These are phyloP conservation scores for Penicillium sumatraense DNA, from an alignment of 2,329 filamentous ascomycete genomes.

Conservation along the genomic window DNA sequence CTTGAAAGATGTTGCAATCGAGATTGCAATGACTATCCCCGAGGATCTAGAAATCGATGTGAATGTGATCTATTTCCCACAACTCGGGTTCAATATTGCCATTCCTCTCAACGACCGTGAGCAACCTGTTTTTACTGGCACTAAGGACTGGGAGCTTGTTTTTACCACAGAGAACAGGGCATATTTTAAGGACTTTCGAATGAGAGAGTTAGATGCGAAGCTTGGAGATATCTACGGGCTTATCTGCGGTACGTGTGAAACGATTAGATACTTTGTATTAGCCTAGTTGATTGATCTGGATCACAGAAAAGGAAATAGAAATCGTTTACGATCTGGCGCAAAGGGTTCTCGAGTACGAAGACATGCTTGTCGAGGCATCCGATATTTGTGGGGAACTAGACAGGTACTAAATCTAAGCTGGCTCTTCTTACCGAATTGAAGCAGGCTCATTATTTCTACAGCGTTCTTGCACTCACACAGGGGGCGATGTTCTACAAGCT, in stretches of 20 bases:
- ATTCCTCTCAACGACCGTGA: constrained; percentile 68
- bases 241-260: constrained; percentile 70
- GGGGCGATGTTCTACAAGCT: constrained; percentile 78
- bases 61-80: constrained; percentile 88
- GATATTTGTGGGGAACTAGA: constrained; percentile 87
- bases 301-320: constrained; percentile 80
- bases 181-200: constrained; percentile 86
- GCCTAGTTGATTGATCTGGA: not conserved
- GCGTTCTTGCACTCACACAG: constrained; percentile 76
- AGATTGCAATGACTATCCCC: constrained; percentile 68
- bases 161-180: constrained; percentile 73
- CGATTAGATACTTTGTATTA: not conserved
- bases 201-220: constrained; percentile 77
- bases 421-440: not conserved
- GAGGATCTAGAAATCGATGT: constrained; percentile 57
- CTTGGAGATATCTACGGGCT: constrained; percentile 84
- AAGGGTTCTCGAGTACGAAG: constrained; percentile 70
- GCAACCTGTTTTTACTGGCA: constrained; percentile 66
- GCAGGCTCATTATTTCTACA: constrained; percentile 35
- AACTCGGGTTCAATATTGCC: constrained; percentile 85
- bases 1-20: constrained; percentile 68
- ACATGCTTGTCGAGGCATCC: constrained; percentile 69
- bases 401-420: constrained; percentile 43
- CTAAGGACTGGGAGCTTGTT: constrained; percentile 75
- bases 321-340: constrained; percentile 79